Conservation (phyloP, 2,329 filamentous ascomycete genomes). For the Colletotrichum camelliae region DNA sequence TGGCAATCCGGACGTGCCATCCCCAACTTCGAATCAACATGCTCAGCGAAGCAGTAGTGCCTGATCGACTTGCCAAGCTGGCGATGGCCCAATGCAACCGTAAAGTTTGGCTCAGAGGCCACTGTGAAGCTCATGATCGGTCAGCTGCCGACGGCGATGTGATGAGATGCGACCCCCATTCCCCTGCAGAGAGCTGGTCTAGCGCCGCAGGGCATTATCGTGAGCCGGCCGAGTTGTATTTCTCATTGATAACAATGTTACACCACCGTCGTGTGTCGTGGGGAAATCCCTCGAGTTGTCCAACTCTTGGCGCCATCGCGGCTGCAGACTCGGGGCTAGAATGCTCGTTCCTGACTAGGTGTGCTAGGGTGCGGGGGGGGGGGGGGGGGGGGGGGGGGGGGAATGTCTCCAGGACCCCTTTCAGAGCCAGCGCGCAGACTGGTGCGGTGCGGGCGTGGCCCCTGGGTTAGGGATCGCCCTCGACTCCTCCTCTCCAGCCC, state of each 20-base stretch:
- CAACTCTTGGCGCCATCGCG: background rate
- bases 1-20: background rate
- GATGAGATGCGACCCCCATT: background rate
- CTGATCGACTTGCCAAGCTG: background rate
- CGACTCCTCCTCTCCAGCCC: background rate
- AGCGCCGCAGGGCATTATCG: background rate
- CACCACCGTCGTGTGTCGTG: background rate
- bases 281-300: background rate
- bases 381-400: background rate
- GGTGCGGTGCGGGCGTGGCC: background rate
- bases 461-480: background rate
- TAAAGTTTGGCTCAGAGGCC: background rate
- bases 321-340: background rate
- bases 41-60: background rate
- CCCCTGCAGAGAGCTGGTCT: background rate
- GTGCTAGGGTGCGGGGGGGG: background rate
- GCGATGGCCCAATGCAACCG: constrained; percentile 1
- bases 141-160: constrained; percentile 8
- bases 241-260: background rate
- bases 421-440: background rate
- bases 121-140: constrained; percentile 2
- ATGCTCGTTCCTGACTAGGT: constrained; percentile 11
- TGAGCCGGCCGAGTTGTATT: background rate
- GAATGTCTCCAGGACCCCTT: background rate
- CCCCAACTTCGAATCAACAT: background rate